Base-by-base conservation (phyloP, 2,329 filamentous ascomycete species). In the Fusarium penzigii region DNA sequence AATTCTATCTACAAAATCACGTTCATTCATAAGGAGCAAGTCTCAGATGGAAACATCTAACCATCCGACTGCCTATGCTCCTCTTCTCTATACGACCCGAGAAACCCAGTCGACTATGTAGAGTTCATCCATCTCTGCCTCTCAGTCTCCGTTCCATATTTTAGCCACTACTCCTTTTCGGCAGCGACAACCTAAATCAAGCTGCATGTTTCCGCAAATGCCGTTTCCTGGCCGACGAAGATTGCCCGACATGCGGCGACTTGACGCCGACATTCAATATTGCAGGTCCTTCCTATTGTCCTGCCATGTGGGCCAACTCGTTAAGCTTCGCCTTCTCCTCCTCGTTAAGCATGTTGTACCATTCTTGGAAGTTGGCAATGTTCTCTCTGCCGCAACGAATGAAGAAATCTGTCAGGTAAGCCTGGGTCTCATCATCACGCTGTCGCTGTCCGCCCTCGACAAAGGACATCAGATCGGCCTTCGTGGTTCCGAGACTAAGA, bases 351-450 rank as follows among this genome's bases (percentile, higher is more conserved):
- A 79, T 72, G 51, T 70, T 74, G 63, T 81, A 85, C 81, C 81
- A 84, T 14, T 78, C 71, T 63, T 78, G 75, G 70, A 85, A 85
- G 51, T 75, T 76, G 46, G 78, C 78, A 42, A 79, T 71, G 59
- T 85, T 81, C 52, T 84, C 81, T n/a, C 72, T 75, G 11, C 78
- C 80, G 10, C 80, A 80, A 12, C 70, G 67, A 44, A 86, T 70
- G 74, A 97, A 97, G 75, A 96, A 97, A 13, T 92, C 85, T 1
- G 85, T 80, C 43, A 97, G 77, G 70, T 91, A 96, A 5, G 82
- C 83, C 69, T 96, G 90, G 8, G 92, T 96, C 78, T 96, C 92
- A 67, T 97, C 91, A 68, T 97, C 93, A 34, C 87, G 83, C 65
- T 88, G 84, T 48, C 92, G 84, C 62, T 75, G 74, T 42, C 67